Evolutionary conservation across 352 stramenopile species (phyloP).

Genomic region (Phytophthora quininea): DNA sequence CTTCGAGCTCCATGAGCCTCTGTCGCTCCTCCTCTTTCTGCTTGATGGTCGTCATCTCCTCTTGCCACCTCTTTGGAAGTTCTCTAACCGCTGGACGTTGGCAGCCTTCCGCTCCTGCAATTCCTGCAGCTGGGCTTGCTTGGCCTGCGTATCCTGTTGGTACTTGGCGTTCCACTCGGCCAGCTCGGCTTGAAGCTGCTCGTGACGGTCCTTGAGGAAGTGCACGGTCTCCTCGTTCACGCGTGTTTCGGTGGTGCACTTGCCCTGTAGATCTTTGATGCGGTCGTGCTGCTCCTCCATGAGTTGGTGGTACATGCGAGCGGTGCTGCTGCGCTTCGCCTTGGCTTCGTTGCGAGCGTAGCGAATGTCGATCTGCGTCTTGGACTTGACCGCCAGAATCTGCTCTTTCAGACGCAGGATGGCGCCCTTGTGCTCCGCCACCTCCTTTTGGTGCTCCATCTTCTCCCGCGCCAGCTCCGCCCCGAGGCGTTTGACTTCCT

Average conservation of each 20-base stretch:
- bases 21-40: constrained; percentile 77
- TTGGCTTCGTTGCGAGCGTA: constrained; percentile 86
- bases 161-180: constrained; percentile 83
- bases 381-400: constrained; percentile 82
- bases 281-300: constrained; percentile 76
- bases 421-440: constrained; percentile 66
- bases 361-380: constrained; percentile 83
- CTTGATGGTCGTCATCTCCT: constrained; percentile 74
- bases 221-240: constrained; percentile 79
- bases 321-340: constrained; percentile 81
- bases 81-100: constrained; percentile 67
- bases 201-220: constrained; percentile 84
- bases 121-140: constrained; percentile 65
- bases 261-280: constrained; percentile 67
- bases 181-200: constrained; percentile 67
- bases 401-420: constrained; percentile 87
- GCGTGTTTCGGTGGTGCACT: constrained; percentile 65
- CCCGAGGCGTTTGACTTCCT: constrained; percentile 88
- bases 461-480: constrained; percentile 81
- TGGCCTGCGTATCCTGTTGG: constrained; percentile 75
- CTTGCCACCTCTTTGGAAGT: constrained; percentile 73
- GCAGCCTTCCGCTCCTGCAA: constrained; percentile 62
- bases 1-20: constrained; percentile 68
- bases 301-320: constrained; percentile 82
- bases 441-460: constrained; percentile 78